Evolutionary conservation across 140 eudicot genomes (phyloP).

Genomic region (Flaveria floridana): DNA sequence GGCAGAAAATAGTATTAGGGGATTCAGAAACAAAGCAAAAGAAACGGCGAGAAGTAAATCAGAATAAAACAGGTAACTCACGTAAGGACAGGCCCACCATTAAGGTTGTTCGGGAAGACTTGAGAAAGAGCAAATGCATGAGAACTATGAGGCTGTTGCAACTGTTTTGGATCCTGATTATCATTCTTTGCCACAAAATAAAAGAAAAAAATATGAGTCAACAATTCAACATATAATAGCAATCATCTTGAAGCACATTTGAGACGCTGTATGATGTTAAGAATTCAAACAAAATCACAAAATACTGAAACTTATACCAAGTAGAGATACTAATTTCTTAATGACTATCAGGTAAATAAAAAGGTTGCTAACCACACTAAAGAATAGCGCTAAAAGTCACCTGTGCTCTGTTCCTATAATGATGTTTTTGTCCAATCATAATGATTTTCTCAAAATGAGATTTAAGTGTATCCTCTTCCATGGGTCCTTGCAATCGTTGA

Average conservation of each 20-base stretch:
- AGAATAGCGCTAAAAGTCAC: conserved; percentile 32
- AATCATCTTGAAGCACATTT: not conserved
- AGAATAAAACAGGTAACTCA: conserved; percentile 39
- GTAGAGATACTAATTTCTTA: not conserved
- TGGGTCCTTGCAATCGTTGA: conserved; percentile 86
- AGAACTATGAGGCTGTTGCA: conserved; percentile 68
- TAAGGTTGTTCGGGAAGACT: conserved; percentile 73
- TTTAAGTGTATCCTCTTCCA: conserved; percentile 88
- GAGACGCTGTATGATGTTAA: not conserved
- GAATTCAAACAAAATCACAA: not conserved
- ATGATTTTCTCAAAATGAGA: conserved; percentile 84
- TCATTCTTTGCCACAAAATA: conserved; percentile 38
- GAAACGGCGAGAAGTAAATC: not conserved
- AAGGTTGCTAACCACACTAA: not conserved
- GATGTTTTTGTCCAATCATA: conserved; percentile 62
- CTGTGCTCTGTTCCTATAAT: conserved; percentile 50
- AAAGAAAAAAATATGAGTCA: conserved; percentile 21
- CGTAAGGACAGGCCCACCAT: conserved; percentile 71
- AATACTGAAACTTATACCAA: not conserved
- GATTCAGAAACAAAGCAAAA: not conserved
- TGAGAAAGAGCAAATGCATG: conserved; percentile 73
- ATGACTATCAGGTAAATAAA: not conserved
- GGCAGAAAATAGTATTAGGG: conserved; percentile 10
- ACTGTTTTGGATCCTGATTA: conserved; percentile 59
- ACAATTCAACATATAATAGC: conserved; percentile 1